Conservation (phyloP, 2,329 filamentous ascomycete species). For the Hortaea werneckii region DNA sequence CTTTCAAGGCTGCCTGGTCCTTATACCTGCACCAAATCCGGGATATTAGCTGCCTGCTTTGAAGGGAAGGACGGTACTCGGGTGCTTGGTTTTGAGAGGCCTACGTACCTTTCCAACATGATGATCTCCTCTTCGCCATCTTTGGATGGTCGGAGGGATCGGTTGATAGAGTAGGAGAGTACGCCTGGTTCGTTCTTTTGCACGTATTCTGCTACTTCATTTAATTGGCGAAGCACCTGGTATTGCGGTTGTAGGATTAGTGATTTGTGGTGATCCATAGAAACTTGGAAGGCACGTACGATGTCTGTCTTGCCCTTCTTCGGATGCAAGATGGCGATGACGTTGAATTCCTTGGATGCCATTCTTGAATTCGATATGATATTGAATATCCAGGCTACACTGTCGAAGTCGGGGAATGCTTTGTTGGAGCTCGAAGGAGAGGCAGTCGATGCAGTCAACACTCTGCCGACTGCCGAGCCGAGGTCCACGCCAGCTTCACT, state of each 20-base stretch:
- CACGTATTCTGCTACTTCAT: slow-evolving; percentile 7
- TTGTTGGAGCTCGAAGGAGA: too few species aligned
- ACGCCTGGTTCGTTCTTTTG: slow-evolving; percentile 7
- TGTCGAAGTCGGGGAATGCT: too few species aligned
- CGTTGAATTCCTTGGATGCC: slow-evolving; percentile 9
- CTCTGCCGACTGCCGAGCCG: too few species aligned
- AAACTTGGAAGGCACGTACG: slow-evolving; percentile 1
- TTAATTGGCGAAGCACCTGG: slow-evolving; percentile 7
- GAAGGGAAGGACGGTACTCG: background rate
- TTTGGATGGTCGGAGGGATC: slow-evolving; percentile 7
- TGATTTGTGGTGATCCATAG: background rate
- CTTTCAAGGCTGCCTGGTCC: slow-evolving; percentile 7
- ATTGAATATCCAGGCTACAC: too few species aligned
- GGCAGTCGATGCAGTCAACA: too few species aligned
- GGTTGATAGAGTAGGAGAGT: slow-evolving; percentile 8
- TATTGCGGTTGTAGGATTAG: background rate
- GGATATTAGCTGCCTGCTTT: background rate
- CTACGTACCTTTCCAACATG: slow-evolving; percentile 10
- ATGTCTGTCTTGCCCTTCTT: slow-evolving; percentile 11
- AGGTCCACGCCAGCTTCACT: too few species aligned
- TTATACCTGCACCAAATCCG: background rate
- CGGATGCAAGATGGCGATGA: slow-evolving; percentile 8
- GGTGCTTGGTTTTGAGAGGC: background rate
- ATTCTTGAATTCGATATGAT: too few species aligned
- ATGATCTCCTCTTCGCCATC: slow-evolving; percentile 10